Conservation (phyloP, 139 green algal genomes). For the Tetradesmus lagerheimii region DNA sequence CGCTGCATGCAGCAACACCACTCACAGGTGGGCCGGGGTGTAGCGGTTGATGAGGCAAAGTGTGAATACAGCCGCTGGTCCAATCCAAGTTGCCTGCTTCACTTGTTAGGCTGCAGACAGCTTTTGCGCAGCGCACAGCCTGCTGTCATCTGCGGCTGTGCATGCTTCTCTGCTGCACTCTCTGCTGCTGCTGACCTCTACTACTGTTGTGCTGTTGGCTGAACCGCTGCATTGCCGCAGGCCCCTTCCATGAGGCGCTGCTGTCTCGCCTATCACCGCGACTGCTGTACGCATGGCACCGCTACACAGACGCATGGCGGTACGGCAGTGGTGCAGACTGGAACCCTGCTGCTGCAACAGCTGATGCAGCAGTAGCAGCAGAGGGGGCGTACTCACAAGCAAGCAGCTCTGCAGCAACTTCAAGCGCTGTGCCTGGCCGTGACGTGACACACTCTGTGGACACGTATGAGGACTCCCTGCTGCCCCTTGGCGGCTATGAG, state of each 20-base stretch:
- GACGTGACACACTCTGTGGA: constrained; percentile 15
- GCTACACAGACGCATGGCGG: constrained; percentile 23
- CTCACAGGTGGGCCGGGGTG: neutral
- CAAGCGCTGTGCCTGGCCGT: neutral
- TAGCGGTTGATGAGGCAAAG: too few relatives aligned
- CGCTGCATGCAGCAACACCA: neutral
- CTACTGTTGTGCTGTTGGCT: neutral
- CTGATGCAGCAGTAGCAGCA: neutral
- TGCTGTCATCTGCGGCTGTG: too few relatives aligned
- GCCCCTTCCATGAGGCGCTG: constrained; percentile 36
- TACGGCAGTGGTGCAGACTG: constrained; percentile 44
- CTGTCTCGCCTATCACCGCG: neutral
- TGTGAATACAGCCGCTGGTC: too few relatives aligned
- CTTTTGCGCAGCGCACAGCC: too few relatives aligned
- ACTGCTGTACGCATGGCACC: constrained; percentile 33
- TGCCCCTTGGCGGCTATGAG: neutral
- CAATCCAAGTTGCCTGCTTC: too few relatives aligned
- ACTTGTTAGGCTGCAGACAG: too few relatives aligned
- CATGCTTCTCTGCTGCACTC: too few relatives aligned
- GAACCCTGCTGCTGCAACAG: neutral
- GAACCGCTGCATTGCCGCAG: neutral
- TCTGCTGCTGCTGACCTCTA: too few relatives aligned
- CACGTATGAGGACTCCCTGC: constrained; percentile 10
- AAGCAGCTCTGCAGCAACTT: neutral
- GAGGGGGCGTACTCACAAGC: neutral